phyloP scores from a whole-genome alignment of 2,329 filamentous ascomycete species.

The Elsinoe ampelina region DNA sequence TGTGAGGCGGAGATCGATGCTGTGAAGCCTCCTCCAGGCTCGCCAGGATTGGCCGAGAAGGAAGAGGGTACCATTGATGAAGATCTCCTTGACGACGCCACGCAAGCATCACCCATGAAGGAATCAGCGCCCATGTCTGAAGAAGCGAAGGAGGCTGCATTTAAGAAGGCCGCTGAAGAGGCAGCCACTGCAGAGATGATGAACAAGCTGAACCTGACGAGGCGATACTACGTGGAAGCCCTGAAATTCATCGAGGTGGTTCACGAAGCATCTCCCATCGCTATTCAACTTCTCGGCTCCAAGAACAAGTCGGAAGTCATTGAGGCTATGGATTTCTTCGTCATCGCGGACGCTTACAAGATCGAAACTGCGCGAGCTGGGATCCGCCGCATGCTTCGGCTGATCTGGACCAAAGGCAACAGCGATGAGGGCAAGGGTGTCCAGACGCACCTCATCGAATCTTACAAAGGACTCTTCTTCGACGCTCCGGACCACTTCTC shows the following conservation, averaged over 20 bases:
- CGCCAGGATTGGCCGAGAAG: conserved; percentile 62
- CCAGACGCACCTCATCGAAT: conserved; percentile 92
- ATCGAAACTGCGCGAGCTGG: conserved; percentile 86
- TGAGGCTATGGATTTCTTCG: conserved; percentile 98
- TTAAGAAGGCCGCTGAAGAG: conserved; percentile 75
- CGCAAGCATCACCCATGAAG: conserved; percentile 56
- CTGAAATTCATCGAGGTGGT: conserved; percentile 88
- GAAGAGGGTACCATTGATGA: conserved; percentile 60
- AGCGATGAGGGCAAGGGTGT: conserved; percentile 98
- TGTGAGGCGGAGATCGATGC: conserved; percentile 75
- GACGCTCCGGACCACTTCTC: conserved; percentile 84
- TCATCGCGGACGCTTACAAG: conserved; percentile 90
- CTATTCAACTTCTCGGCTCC: conserved; percentile 82
- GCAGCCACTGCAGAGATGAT: conserved; percentile 83
- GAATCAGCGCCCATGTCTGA: conserved; percentile 61
- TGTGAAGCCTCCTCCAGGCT: conserved; percentile 70
- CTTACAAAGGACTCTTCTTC: conserved; percentile 92
- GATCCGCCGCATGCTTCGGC: conserved; percentile 86
- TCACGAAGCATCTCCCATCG: conserved; percentile 67
- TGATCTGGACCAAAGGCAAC: conserved; percentile 99
- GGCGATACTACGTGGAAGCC: conserved; percentile 87
- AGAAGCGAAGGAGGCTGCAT: conserved; percentile 62
- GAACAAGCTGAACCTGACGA: conserved; percentile 75
- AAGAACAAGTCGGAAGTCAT: conserved; percentile 98
- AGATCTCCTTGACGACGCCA: conserved; percentile 77